Percentiles rank a stretch among this genome's conserved stretches.
Evolutionary conservation across 228 moss, liverwort and hornwort species (phyloP).

Genomic region (Sphagnum fallax): DNA sequence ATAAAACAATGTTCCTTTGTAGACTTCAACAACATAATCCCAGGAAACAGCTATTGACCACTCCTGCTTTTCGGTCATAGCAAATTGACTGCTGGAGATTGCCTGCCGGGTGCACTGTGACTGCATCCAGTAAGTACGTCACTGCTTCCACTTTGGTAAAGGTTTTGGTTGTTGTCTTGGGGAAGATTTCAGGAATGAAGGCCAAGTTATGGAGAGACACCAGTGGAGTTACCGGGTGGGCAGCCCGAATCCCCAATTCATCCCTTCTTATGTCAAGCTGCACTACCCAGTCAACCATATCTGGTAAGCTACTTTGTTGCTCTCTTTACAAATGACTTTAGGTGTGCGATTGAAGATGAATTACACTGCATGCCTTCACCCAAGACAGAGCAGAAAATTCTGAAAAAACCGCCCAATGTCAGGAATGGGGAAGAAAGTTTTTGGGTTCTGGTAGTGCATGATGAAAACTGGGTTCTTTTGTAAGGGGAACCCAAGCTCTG

Average conservation of each 20-base stretch:
- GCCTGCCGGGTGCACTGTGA: constrained; percentile 29
- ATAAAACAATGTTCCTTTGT: constrained; percentile 40
- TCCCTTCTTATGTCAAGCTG: constrained; percentile 46
- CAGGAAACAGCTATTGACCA: constrained; percentile 47
- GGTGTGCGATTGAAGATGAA: not conserved
- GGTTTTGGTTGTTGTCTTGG: constrained; percentile 22
- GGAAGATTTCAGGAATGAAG: constrained; percentile 35
- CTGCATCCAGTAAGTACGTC: constrained; percentile 26
- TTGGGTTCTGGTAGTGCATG: constrained; percentile 14
- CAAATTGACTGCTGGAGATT: constrained; percentile 53
- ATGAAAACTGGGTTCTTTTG: constrained; percentile 51
- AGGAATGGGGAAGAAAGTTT: not conserved
- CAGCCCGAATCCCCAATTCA: constrained; percentile 41
- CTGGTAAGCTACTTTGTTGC: not conserved
- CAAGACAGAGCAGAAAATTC: not conserved
- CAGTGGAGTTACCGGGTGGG: constrained; percentile 36
- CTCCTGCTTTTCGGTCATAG: constrained; percentile 16
- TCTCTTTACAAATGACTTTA: not conserved
- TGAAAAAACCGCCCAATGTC: too few relatives aligned
- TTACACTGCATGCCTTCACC: not conserved
- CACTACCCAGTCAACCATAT: not conserved
- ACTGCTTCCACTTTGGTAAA: constrained; percentile 27
- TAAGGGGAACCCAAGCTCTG: constrained; percentile 60
- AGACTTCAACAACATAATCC: constrained; percentile 46
- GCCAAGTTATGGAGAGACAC: constrained; percentile 50